Evolutionary conservation across 2,329 filamentous ascomycete species (phyloP), one percentile per base, ranked within the genome.

Genomic region (Alternaria atra): DNA sequence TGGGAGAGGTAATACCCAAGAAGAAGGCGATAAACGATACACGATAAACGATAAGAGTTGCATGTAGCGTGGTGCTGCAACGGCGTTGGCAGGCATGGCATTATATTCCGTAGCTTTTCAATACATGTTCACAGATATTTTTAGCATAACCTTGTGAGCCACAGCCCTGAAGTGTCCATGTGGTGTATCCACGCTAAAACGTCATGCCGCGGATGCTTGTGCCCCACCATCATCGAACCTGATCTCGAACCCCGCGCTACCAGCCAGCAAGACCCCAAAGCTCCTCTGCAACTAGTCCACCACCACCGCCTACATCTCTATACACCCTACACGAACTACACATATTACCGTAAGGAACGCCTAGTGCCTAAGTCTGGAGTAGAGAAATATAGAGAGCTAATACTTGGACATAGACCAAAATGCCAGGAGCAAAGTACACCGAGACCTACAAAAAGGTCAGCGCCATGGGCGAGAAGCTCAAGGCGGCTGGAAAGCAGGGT

Each of bases 381-480:
- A 15, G 13, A 13, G 13, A 30, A 30, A 40, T 15, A 46, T 30
- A 30, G 15, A 35, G 34, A 32, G 43, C 42, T 40, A 48, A 47
- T 15, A 30, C 20, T 17, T 35, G 17, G 37, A 15, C 27, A 23
- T 2, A 47, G 30, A 51, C 30, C 66, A 68, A 55, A 23, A 77
- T 75, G 69, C 65, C 71, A 29, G 68, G 68, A 66, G 73, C 72
- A 55, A 65, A 73, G 54, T 77, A 73, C 72, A 67, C 69, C 53
- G 67, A 75, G 43, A 66, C 67, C 61, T 78, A 73, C 68, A 54
- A 72, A 39, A 73, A 77, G 61, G 65, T 73, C 58, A 69, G 64
- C 64, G 63, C 68, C 53, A 75, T 77, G 66, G 70, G 70, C 66
- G 66, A 69, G 61, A 73, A 69, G 69, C 69, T 73, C 67, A 73